Conservation (phyloP, 2,329 filamentous ascomycete species). For the Fusarium fujikuroi region DNA sequence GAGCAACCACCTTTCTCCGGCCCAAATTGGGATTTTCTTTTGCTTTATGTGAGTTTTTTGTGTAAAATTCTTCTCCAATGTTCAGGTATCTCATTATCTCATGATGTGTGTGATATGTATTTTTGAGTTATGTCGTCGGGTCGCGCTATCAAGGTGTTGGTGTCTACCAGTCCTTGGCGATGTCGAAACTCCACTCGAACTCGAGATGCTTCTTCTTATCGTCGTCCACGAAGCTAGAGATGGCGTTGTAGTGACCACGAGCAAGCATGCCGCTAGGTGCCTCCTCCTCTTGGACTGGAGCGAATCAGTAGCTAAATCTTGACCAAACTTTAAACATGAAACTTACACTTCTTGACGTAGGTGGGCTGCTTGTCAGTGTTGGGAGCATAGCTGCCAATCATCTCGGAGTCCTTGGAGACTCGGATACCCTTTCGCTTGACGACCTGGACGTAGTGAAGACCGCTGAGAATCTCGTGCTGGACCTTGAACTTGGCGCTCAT, state of each 20-base stretch:
- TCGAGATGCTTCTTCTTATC: constrained; percentile 89
- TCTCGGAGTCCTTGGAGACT: constrained; percentile 94
- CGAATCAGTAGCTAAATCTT: neutral
- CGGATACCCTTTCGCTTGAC: constrained; percentile 90
- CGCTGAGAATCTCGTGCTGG: constrained; percentile 94
- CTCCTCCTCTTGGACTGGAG: constrained; percentile 85
- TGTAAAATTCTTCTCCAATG: constrained; percentile 31
- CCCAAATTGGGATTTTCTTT: constrained; percentile 14
- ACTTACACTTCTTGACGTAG: constrained; percentile 93
- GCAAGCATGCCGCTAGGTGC: constrained; percentile 91
- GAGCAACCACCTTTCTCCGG: constrained; percentile 31
- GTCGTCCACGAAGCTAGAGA: constrained; percentile 93
- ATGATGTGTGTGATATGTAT: constrained; percentile 38
- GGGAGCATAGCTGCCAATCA: constrained; percentile 96
- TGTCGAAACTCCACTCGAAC: constrained; percentile 97
- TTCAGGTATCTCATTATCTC: constrained; percentile 47
- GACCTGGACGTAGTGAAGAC: constrained; percentile 94
- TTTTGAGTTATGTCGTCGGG: constrained; percentile 25
- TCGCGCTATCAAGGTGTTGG: neutral
- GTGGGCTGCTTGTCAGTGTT: constrained; percentile 87
- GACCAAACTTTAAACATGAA: neutral
- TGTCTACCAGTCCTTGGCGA: constrained; percentile 91
- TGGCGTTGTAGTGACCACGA: constrained; percentile 88
- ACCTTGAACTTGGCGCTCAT: constrained; percentile 97
- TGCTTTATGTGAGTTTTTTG: constrained; percentile 29